Percentiles rank a stretch among this genome's conserved stretches.
phyloP scores from a whole-genome alignment of 352 stramenopile genomes.

The Globisporangium cylindrosporum region DNA sequence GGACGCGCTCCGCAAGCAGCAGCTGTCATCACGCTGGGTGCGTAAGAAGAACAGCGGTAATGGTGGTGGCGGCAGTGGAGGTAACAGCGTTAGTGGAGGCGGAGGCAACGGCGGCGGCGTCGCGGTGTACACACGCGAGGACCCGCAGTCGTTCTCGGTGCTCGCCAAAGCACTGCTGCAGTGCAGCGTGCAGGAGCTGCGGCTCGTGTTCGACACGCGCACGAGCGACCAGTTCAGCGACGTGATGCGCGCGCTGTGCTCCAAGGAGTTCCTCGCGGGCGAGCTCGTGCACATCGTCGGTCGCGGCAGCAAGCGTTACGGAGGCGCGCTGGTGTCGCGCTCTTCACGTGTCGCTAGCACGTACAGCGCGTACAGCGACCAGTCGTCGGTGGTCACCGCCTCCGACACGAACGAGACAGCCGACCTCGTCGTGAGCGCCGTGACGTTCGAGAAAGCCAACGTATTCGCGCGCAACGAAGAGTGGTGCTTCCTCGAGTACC shows the following conservation, averaged over 20 bases:
- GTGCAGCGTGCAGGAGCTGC: conserved; percentile 16
- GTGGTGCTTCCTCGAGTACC: conserved; percentile 42
- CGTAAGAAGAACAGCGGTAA: neutral
- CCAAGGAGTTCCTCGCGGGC: conserved; percentile 1
- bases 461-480: conserved; percentile 37
- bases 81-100: no score
- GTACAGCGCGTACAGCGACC: no score
- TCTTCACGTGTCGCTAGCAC: no score
- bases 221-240: conserved; percentile 18
- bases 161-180: conserved; percentile 12
- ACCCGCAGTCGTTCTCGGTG: conserved; percentile 16
- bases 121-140: conserved; percentile 16
- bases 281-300: conserved; percentile 11
- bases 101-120: conserved; percentile 12
- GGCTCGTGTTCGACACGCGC: conserved; percentile 15
- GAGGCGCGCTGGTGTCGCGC: no score
- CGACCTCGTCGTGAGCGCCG: conserved; percentile 34
- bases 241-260: conserved; percentile 11
- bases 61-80: neutral
- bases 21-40: neutral
- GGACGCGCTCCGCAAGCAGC: neutral
- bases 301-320: no score
- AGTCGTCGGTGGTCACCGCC: no score
- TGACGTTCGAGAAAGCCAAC: conserved; percentile 33
- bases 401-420: conserved; percentile 17